These are phyloP conservation scores for Arthrobotrys entomopaga DNA, from an alignment of 2,329 filamentous ascomycete genomes.

Conservation along the genomic window DNA sequence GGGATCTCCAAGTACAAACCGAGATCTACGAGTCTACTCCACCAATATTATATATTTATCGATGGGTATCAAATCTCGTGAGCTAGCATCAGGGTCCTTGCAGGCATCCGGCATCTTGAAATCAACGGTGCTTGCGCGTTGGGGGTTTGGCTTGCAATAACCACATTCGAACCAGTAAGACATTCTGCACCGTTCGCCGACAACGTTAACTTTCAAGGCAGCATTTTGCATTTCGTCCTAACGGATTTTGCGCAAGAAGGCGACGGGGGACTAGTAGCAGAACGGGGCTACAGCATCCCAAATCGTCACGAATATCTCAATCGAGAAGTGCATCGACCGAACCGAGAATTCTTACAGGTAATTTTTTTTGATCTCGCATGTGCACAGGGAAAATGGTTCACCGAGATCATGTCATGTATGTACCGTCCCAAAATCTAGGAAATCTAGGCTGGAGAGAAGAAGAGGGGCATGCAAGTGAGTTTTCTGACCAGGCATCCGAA, in stretches of 20 bases:
- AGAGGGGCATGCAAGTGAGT: slow-evolving; percentile 5
- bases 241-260: slow-evolving; percentile 4
- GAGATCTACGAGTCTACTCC: slow-evolving; percentile 23
- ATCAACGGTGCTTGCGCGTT: slow-evolving; percentile 10
- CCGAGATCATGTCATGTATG: background rate
- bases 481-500: slow-evolving; percentile 33
- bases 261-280: slow-evolving; percentile 12
- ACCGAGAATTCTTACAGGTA: slow-evolving; percentile 19
- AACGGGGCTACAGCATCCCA: slow-evolving; percentile 30
- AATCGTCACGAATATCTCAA: slow-evolving; percentile 47
- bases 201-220: slow-evolving; percentile 35
- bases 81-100: slow-evolving; percentile 11
- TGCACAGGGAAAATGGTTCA: background rate
- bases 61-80: slow-evolving; percentile 17
- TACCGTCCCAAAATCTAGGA: background rate
- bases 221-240: slow-evolving; percentile 19
- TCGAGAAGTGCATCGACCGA: slow-evolving; percentile 26
- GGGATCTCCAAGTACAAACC: slow-evolving; percentile 34
- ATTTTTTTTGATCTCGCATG: background rate
- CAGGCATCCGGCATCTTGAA: slow-evolving; percentile 22
- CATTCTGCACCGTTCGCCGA: slow-evolving; percentile 40
- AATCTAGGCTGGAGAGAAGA: too few species aligned
- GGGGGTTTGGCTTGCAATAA: slow-evolving; percentile 21
- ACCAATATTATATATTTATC: slow-evolving; percentile 12
- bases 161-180: slow-evolving; percentile 20